Percentiles rank a stretch among this genome's conserved stretches.
phyloP scores from a whole-genome alignment of 495 filamentous ascomycete species.

The Trichocladium uniseriatum region DNA sequence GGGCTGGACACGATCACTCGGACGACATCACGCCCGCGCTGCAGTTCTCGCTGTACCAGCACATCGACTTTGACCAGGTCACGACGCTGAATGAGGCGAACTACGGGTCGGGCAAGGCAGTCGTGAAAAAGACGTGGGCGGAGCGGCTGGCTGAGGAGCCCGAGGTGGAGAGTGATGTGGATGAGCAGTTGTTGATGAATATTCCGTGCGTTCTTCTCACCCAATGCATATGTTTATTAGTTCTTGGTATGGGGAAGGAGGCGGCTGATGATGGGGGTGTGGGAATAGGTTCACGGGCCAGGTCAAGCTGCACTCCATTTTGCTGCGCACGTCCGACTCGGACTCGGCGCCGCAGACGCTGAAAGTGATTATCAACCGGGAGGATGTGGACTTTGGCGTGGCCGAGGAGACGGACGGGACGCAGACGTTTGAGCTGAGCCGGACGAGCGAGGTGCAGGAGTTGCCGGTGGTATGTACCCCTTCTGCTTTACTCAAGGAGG shows the following conservation, averaged over 20 bases:
- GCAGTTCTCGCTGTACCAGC: slow-evolving; percentile 77
- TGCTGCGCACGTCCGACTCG: slow-evolving; percentile 66
- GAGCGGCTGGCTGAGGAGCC: slow-evolving; percentile 62
- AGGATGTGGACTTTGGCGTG: slow-evolving; percentile 73
- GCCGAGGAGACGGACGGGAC: slow-evolving; percentile 61
- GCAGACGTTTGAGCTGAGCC: slow-evolving; percentile 70
- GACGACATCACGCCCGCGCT: slow-evolving; percentile 87
- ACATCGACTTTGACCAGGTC: slow-evolving; percentile 82
- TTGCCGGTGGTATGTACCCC: slow-evolving; percentile 49
- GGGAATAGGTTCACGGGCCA: slow-evolving; percentile 75
- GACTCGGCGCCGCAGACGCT: slow-evolving; percentile 68
- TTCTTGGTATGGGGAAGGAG: background rate
- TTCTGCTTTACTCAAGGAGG: background rate
- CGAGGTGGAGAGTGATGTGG: slow-evolving; percentile 72
- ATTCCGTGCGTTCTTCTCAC: slow-evolving; percentile 72
- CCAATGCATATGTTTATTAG: no score
- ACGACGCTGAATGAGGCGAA: slow-evolving; percentile 73
- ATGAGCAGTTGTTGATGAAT: slow-evolving; percentile 88
- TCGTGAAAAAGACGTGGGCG: slow-evolving; percentile 86
- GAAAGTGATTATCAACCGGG: slow-evolving; percentile 74
- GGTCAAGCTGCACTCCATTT: slow-evolving; percentile 80
- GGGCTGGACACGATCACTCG: slow-evolving; percentile 48
- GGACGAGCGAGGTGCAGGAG: slow-evolving; percentile 75
- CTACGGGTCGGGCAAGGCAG: slow-evolving; percentile 55
- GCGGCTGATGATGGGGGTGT: background rate